These are phyloP conservation scores for Coix lacrymajobi DNA, from an alignment of 176 grass and related monocot genomes.

Conservation along the genomic window DNA sequence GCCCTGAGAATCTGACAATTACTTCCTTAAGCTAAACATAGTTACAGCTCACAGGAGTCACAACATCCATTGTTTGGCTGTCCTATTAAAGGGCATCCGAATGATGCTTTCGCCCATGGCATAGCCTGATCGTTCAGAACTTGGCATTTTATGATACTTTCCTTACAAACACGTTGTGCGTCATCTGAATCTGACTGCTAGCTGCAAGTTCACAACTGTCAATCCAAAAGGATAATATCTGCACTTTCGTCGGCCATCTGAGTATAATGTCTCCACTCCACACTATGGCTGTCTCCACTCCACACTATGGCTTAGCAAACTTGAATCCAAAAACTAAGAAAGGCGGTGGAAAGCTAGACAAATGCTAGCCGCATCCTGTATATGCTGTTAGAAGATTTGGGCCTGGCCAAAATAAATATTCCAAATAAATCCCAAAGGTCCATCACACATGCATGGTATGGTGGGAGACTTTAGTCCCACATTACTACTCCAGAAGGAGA, in stretches of 20 bases:
- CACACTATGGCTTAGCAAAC: neutral
- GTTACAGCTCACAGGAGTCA: too few relatives aligned
- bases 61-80: neutral
- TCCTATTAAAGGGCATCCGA: neutral
- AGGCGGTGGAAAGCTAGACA: constrained; percentile 12
- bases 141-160: neutral
- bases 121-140: neutral
- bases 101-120: neutral
- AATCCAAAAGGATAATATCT: neutral
- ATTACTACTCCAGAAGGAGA: too few relatives aligned
- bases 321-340: constrained; percentile 15
- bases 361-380: neutral
- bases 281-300: neutral
- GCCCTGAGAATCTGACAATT: neutral
- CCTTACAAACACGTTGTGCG: neutral
- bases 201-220: neutral
- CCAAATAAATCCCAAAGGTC: too few relatives aligned
- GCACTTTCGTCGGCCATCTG: neutral
- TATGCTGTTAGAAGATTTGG: too few relatives aligned
- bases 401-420: too few relatives aligned
- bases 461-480: too few relatives aligned
- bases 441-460: too few relatives aligned
- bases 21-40: neutral
- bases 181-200: neutral
- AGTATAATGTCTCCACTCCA: neutral